Percentiles rank a stretch among this genome's conserved stretches.
Evolutionary conservation across 768 basidiomycete genomes (phyloP).

Genomic region (Strobilomyces dryophilus): DNA sequence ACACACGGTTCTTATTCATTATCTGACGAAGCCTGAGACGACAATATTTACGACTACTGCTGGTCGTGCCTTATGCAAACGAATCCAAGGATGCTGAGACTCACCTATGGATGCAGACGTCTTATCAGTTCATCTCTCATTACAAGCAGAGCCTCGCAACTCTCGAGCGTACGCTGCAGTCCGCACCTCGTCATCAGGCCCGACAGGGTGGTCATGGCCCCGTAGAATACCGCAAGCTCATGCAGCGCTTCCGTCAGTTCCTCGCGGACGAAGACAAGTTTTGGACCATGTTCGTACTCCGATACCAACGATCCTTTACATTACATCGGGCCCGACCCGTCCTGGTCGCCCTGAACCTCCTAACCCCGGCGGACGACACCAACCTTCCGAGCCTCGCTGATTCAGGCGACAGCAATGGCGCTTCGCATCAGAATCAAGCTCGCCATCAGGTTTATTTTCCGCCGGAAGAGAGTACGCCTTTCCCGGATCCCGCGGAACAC

Average conservation of each 20-base stretch:
- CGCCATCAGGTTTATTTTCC: slow-evolving; percentile 67
- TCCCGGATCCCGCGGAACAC: slow-evolving; percentile 34
- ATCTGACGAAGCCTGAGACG: slow-evolving; percentile 54
- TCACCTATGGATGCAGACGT: slow-evolving; percentile 91
- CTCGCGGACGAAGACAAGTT: slow-evolving; percentile 88
- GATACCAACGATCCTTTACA: slow-evolving; percentile 67
- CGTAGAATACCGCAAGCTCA: slow-evolving; percentile 81
- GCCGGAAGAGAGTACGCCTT: slow-evolving; percentile 45
- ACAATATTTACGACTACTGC: slow-evolving; percentile 63
- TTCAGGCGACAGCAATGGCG: slow-evolving; percentile 17
- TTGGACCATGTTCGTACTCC: slow-evolving; percentile 76
- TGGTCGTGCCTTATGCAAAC: slow-evolving; percentile 62
- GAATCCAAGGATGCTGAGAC: slow-evolving; percentile 80
- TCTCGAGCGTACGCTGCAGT: slow-evolving; percentile 56
- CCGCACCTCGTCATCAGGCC: slow-evolving; percentile 35
- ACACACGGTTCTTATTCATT: slow-evolving; percentile 2
- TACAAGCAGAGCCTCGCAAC: slow-evolving; percentile 74
- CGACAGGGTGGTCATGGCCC: slow-evolving; percentile 47
- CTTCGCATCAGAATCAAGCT: slow-evolving; percentile 30
- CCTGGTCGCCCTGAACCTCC: slow-evolving; percentile 55
- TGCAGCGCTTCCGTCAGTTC: slow-evolving; percentile 87
- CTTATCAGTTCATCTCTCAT: slow-evolving; percentile 75
- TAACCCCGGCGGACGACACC: slow-evolving; percentile 38
- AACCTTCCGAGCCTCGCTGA: slow-evolving; percentile 22
- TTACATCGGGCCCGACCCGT: slow-evolving; percentile 61